Evolutionary conservation across 345 rosid genomes (phyloP).

Genomic region (Excoecaria agallocha): DNA sequence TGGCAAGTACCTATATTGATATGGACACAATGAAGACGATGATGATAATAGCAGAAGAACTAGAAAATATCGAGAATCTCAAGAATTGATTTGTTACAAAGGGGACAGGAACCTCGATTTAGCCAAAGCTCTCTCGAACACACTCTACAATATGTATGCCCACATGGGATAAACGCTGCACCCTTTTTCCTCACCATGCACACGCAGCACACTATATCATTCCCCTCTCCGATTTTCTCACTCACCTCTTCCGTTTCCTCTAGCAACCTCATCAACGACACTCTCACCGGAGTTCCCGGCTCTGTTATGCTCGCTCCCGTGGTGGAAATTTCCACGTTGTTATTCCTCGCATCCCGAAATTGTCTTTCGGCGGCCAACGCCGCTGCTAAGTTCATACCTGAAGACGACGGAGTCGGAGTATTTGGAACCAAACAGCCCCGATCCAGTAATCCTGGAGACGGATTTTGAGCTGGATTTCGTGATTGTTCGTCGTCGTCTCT

Average conservation of each 20-base stretch:
- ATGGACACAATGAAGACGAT: not conserved
- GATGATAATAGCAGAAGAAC: not conserved
- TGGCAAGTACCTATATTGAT: no score
- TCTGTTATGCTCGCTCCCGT: not conserved
- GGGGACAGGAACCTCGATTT: conserved; percentile 71
- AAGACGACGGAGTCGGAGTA: conserved; percentile 14
- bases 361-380: conserved; percentile 85
- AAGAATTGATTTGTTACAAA: conserved; percentile 64
- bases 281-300: conserved; percentile 52
- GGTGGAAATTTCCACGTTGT: not conserved
- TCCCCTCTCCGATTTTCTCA: conserved; percentile 27
- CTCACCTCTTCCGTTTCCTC: conserved; percentile 43
- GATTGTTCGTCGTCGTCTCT: conserved; percentile 35
- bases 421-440: conserved; percentile 17
- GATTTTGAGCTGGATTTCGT: conserved; percentile 14
- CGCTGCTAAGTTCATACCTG: conserved; percentile 81
- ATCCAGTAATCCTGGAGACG: conserved; percentile 8
- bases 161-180: conserved; percentile 82
- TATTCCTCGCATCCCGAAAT: conserved; percentile 23
- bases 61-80: conserved; percentile 67
- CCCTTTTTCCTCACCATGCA: conserved; percentile 69
- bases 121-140: conserved; percentile 71
- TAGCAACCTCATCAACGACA: conserved; percentile 77
- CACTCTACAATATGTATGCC: conserved; percentile 75
- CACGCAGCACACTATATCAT: conserved; percentile 72